Evolutionary conservation across 352 stramenopile genomes (phyloP).

Genomic region (Pseudoperonospora humuli): DNA sequence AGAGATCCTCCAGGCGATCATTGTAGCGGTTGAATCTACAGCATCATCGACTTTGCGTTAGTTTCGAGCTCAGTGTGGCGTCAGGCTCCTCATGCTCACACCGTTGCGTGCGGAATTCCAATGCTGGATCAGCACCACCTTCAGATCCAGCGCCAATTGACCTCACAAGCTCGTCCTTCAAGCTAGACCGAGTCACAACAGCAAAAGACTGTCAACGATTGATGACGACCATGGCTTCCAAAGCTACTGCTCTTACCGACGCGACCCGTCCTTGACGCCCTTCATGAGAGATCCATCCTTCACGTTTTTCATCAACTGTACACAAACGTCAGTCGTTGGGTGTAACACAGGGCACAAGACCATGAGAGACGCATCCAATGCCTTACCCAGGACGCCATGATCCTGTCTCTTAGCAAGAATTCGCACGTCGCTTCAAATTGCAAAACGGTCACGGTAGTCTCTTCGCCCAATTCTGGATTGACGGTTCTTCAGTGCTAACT

Average conservation of each 20-base stretch:
- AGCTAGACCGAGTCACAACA: conserved; percentile 15
- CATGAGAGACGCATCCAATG: conserved; percentile 7
- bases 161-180: conserved; percentile 69
- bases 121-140: conserved; percentile 49
- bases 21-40: conserved; percentile 54
- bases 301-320: conserved; percentile 64
- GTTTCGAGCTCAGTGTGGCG: neutral
- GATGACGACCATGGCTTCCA: too few species aligned
- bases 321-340: neutral
- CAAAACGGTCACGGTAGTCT: conserved; percentile 10
- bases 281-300: conserved; percentile 70
- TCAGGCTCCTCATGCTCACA: conserved; percentile 3
- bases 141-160: conserved; percentile 42
- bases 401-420: conserved; percentile 6
- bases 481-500: neutral
- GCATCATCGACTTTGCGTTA: neutral
- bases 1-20: conserved; percentile 47
- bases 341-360: neutral
- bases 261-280: conserved; percentile 74
- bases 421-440: conserved; percentile 10
- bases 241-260: conserved; percentile 35
- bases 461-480: conserved; percentile 6
- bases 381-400: conserved; percentile 40
- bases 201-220: neutral
- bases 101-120: conserved; percentile 60